Conservation (phyloP, 2,329 filamentous ascomycete genomes). For the Sporothrix dimorphospora region DNA sequence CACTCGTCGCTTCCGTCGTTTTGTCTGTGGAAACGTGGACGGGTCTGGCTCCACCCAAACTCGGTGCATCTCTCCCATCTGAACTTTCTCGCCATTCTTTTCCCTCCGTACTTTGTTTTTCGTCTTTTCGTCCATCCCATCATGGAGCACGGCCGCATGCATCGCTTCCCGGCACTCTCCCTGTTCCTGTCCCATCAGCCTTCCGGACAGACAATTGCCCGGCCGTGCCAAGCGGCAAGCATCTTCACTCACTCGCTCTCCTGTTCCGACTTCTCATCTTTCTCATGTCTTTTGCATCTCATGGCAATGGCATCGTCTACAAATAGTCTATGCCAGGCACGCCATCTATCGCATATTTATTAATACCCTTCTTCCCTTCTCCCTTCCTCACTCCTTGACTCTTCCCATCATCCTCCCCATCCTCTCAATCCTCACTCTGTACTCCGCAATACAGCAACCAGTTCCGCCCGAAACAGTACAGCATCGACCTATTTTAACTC, state of each 20-base stretch:
- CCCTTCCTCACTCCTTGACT: too few species aligned
- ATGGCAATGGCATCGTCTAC: not conserved
- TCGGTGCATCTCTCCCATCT: not conserved
- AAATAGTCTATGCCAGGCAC: not conserved
- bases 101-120: not conserved
- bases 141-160: not conserved
- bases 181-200: not conserved
- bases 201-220: conserved; percentile 6
- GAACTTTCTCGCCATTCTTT: not conserved
- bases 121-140: not conserved
- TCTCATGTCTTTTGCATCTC: not conserved
- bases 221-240: not conserved
- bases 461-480: not conserved
- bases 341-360: not conserved
- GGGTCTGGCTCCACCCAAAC: not conserved
- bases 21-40: not conserved
- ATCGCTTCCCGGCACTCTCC: not conserved
- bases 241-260: not conserved
- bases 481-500: not conserved
- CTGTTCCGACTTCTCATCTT: not conserved
- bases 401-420: too few species aligned
- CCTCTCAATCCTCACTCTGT: not conserved
- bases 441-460: not conserved
- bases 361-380: too few species aligned
- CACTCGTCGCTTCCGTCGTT: not conserved